Percentiles rank a stretch among this genome's conserved stretches.
phyloP scores from a whole-genome alignment of 148 eudicot genomes.

The Cornus florida region DNA sequence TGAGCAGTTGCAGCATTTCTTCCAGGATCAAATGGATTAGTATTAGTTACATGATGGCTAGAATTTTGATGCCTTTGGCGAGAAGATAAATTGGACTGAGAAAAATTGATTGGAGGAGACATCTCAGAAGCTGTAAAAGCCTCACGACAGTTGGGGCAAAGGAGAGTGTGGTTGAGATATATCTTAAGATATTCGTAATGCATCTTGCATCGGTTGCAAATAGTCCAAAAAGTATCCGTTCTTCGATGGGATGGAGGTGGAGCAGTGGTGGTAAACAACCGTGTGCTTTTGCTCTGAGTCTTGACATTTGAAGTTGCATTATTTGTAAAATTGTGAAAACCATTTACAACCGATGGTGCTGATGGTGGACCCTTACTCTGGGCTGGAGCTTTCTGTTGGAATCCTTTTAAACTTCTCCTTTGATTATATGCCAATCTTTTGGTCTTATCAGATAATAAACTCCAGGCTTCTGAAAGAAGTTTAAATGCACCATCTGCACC shows the following conservation, averaged over 20 bases:
- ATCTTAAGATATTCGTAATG: conserved; percentile 73
- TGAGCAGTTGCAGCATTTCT: conserved; percentile 18
- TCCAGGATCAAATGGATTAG: conserved; percentile 15
- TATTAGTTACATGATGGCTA: conserved; percentile 18
- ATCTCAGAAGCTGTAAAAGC: conserved; percentile 65
- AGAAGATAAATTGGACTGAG: conserved; percentile 27
- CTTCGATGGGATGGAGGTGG: conserved; percentile 38
- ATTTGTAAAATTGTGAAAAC: conserved; percentile 35
- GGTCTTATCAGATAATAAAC: conserved; percentile 61
- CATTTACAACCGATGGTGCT: conserved; percentile 30
- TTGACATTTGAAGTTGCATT: conserved; percentile 30
- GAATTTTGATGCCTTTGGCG: conserved; percentile 33
- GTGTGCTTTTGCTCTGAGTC: conserved; percentile 24
- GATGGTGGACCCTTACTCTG: conserved; percentile 39
- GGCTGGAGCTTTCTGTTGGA: conserved; percentile 44
- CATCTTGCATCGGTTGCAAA: conserved; percentile 74
- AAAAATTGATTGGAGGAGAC: conserved; percentile 52
- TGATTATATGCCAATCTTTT: conserved; percentile 69
- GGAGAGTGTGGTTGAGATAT: conserved; percentile 64
- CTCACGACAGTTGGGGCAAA: conserved; percentile 63
- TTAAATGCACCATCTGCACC: conserved; percentile 90
- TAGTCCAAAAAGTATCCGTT: conserved; percentile 82
- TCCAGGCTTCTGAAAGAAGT: conserved; percentile 68
- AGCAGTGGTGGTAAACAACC: conserved; percentile 24
- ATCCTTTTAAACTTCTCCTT: conserved; percentile 42